Evolutionary conservation across 2,329 filamentous ascomycete genomes (phyloP), one percentile per base, ranked within the genome.

Genomic region (Hypoxylon sp.): DNA sequence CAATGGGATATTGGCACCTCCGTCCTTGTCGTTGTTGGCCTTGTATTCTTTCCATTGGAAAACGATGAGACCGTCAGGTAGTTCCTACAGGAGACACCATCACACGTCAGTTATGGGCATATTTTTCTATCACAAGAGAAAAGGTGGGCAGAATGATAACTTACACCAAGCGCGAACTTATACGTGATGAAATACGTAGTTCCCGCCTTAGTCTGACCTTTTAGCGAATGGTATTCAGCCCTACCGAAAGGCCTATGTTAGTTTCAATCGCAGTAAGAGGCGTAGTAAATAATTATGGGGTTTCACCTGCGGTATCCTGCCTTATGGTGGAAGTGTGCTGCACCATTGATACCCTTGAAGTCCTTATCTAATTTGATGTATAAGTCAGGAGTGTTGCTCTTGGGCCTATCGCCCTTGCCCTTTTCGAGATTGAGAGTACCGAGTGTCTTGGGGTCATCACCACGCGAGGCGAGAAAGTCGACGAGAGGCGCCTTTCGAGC

Each of bases 111-210:
- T 43, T 21, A 21, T 43, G 6, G 17, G 11, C 3, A 11, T 9
- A 1, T 21, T 11, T 21, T 2, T 1, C 17, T 21, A 11, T 21
- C 7, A 7, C 5, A 11, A 3, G 4, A 43, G 17, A 4, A 17
- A 11, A 21, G 2, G 11, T 7, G 21, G 21, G 38, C 38, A 9
- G 3, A 19, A 10, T 19, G 19, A 19, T 43, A 10, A 21, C 46
- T 62, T 17, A 68, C 65, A 48, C 61, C 51, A 11, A 71, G 60
- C n/a, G 67, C 56, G n/a, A 69, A 62, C n/a, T 64, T 58, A 19
- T 71, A 69, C 17, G 60, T 56, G 49, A 71, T 71, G 46, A 67
- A 71, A 43, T 71, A 71, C 7, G 69, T 69, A 19, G 65, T 69
- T 19, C 69, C 67, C 6, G 63, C 49, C 51, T 65, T 62, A 14